Evolutionary conservation across 768 basidiomycete genomes (phyloP), one percentile per base, ranked within the genome.

Genomic region (Leccinellum rugosiceps): DNA sequence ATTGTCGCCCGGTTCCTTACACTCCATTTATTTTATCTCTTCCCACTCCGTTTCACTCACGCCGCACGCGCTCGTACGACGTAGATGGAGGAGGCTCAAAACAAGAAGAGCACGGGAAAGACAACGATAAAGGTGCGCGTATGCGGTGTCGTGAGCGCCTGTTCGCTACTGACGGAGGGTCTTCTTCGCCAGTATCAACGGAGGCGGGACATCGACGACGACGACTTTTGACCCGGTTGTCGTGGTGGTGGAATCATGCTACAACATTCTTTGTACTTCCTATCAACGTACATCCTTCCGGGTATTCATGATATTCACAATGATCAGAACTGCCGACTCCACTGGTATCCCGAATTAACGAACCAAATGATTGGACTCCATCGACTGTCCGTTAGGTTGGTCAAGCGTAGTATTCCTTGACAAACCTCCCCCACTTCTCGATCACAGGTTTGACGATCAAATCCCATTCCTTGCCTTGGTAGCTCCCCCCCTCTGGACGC

Each of bases 391-490:
- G 21, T 4, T 15, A 45, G 11, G 17, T n/a, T 9, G 8, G 28
- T 74, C 65, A 67, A 31, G 61, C n/a, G 9, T 74, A 74, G 52
- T 67, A 63, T 59, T 72, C 67, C 50, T 65, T 57, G n/a, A 82
- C 76, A 58, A 89, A 93, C 26, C 58, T 75, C 2, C 87, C 91
- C 91, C 91, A 93, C 51, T 83, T 83, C 67, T 88, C 83, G 51
- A 93, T 82, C 6, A 92, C 83, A 43, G 88, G 88, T 60, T 82
- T 83, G 38, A 93, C 87, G 30, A 92, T 77, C 13, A 71, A 58
- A 53, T 90, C 86, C 86, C 87, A 92, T 70, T 92, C 92, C 59
- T 76, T 82, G 7, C 83, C 85, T 58, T 80, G 77, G 63, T 84
- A 80, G 31, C 56, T 68, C 0, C 88, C 88, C 9, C 66, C 70